Evolutionary conservation across 1,284 basidiomycete genomes (phyloP), one percentile per base, ranked within the genome.

Genomic region (Microbotryum silenes-acaulis): DNA sequence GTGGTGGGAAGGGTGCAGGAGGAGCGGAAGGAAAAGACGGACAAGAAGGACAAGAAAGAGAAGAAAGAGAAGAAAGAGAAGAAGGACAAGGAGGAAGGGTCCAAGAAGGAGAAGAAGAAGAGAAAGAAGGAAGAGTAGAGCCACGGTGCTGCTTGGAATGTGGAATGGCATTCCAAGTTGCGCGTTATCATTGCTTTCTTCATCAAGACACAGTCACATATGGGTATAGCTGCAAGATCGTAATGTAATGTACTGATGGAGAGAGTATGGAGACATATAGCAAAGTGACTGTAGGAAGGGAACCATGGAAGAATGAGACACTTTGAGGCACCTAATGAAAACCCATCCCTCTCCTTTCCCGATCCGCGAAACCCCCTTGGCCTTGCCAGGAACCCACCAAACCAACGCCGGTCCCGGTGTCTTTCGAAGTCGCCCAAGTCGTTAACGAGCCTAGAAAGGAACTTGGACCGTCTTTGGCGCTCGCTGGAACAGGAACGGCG

Each of bases 361-460:
- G 37, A 42, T 42, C 37, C 16, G 37, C 37, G 16, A 42, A 16
- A 42, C 37, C 16, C 14, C 37, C 37, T 6, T 42, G 37, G 6
- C 37, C 37, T 42, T 42, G 37, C 14, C 37, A 42, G 16, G 37
- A 42, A 10, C 37, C 37, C 16, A 42, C 37, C 14, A 42, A 14
- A 42, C 16, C 16, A 12, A 12, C 37, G 16, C 37, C 37, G 37
- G 12, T 12, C 37, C 12, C 37, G 37, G 37, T 18, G 12, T 42
- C 37, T 18, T 42, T 42, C 16, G 37, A 42, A 42, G 1, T 47
- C 23, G 56, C 56, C 56, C 56, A 57, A 23, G 29, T 47, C 21
- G 56, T 29, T 18, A 42, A 23, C 21, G 50, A 51, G 56, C 56
- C 50, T n/a, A 58, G 21, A 31, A 58, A 47, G 3, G 56, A 58